Conservation (phyloP, 768 basidiomycete genomes). For the Lyophyllum decastes region DNA sequence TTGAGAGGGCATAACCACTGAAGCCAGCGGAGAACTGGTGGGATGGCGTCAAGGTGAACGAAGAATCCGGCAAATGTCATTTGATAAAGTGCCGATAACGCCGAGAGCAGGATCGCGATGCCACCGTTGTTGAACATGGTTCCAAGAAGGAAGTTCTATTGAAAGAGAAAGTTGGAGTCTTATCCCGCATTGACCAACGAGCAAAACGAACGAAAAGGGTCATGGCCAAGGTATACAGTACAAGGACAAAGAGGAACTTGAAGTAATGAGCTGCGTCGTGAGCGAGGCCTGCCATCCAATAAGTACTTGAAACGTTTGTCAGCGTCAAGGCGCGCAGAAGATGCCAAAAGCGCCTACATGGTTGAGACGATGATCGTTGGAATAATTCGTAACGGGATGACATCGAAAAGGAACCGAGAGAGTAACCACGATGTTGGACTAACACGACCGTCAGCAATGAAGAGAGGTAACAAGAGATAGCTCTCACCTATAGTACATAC, state of each 20-base stretch:
- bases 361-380: slow-evolving; percentile 87
- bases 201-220: slow-evolving; percentile 71
- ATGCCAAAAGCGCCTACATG: slow-evolving; percentile 52
- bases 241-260: slow-evolving; percentile 91
- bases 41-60: slow-evolving; percentile 82
- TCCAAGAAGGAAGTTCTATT: slow-evolving; percentile 87
- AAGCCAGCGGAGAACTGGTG: slow-evolving; percentile 91
- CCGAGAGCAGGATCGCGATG: slow-evolving; percentile 86
- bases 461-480: neutral
- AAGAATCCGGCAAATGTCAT: slow-evolving; percentile 95
- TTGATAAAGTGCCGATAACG: slow-evolving; percentile 72
- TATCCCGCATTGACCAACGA: neutral
- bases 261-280: slow-evolving; percentile 82
- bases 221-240: slow-evolving; percentile 82
- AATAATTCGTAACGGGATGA: slow-evolving; percentile 84
- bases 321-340: neutral
- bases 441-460: slow-evolving; percentile 1
- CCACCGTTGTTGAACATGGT: slow-evolving; percentile 84
- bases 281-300: slow-evolving; percentile 94
- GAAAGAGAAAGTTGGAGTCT: neutral
- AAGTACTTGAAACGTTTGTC: slow-evolving; percentile 52
- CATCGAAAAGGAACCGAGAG: slow-evolving; percentile 86
- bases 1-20: slow-evolving; percentile 90
- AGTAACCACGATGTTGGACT: slow-evolving; percentile 91
- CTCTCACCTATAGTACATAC: slow-evolving; percentile 77